Base-by-base conservation (phyloP, 257 asterid species). In the Eustoma russellianum region DNA sequence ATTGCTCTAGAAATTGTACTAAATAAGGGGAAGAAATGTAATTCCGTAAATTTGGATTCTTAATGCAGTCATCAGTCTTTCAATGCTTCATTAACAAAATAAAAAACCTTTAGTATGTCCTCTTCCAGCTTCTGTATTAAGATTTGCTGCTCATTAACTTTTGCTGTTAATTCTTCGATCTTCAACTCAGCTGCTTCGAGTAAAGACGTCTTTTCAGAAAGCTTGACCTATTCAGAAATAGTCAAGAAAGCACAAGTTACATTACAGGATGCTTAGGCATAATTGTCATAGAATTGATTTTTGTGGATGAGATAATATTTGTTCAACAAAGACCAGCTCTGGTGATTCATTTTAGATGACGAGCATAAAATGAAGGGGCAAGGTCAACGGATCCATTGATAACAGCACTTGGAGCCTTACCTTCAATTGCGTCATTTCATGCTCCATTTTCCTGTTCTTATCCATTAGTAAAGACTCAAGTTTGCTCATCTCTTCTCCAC, bases 401-500 rank as follows among this genome's bases (percentile, higher is more conserved):
- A 51, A 14, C 49, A 38, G 58, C 48, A 13, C 4, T 14, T 17
- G 9, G 5, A 55, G 30, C 33, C 57, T 24, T 74, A 88, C 99
- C 95, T 92, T 92, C 72, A 63, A 66, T 53, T 92, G 97, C 34
- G 99, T 92, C 66, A 88, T 70, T 77, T 92, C 95, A 68, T 92
- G 95, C 78, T 92, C 99, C 94, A 92, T 77, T 81, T 92, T 92
- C 61, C 99, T 74, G 81, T 88, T 92, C 80, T 92, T 92, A 77
- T 92, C 97, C 56, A 92, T 94, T 66, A 92, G 97, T 62, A 92
- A 70, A 0, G 95, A 80, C 68, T 92, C 99, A 74, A 92, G 77
- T 78, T 88, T 82, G 82, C 99, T 92, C 95, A 85, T 82, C 78
- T 88, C 99, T 78, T 92, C 97, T 70, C 94, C 99, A 59, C 77